These are phyloP conservation scores for Tetrahymena elliotti DNA, from an alignment of 73 alveolate genomes.

Conservation along the genomic window DNA sequence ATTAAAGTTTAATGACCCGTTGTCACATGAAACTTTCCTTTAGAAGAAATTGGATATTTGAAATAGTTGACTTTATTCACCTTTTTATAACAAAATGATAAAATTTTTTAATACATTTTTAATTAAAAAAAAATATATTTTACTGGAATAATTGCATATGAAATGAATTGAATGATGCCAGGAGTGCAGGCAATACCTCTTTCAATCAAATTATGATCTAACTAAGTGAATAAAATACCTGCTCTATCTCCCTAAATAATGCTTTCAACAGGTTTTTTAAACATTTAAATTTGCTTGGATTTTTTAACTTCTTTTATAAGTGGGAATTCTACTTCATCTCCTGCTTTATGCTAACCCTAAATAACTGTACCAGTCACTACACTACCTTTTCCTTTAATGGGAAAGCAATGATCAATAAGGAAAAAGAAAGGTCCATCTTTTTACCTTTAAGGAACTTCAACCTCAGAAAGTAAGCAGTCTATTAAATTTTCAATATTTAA, in stretches of 20 bases:
- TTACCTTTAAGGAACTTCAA: slow-evolving; percentile 52
- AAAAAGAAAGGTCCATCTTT: slow-evolving; percentile 63
- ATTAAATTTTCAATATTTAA: slow-evolving; percentile 57
- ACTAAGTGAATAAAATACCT: slow-evolving; percentile 83
- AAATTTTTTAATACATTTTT: not conserved
- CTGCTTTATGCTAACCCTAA: slow-evolving; percentile 74
- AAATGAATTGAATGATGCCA: slow-evolving; percentile 45
- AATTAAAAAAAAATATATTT: slow-evolving; percentile 25
- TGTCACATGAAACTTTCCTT: slow-evolving; percentile 78
- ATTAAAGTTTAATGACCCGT: slow-evolving; percentile 76
- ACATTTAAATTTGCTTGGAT: slow-evolving; percentile 90
- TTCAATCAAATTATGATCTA: slow-evolving; percentile 82
- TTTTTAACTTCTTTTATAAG: slow-evolving; percentile 60
- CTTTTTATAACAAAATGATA: slow-evolving; percentile 20
- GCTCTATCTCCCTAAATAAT: slow-evolving; percentile 95
- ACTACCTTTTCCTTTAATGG: slow-evolving; percentile 97
- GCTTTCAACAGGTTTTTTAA: slow-evolving; percentile 75
- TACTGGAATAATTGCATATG: slow-evolving; percentile 43
- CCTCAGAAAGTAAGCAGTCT: slow-evolving; percentile 22
- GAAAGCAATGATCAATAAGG: slow-evolving; percentile 96
- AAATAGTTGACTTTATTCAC: slow-evolving; percentile 72
- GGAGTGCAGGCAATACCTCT: slow-evolving; percentile 92
- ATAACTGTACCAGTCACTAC: slow-evolving; percentile 98
- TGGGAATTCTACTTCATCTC: slow-evolving; percentile 85
- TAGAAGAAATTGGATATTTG: slow-evolving; percentile 72